Base-by-base conservation (phyloP, 108 stramenopile genomes). In the Discostella pseudostelligera region DNA sequence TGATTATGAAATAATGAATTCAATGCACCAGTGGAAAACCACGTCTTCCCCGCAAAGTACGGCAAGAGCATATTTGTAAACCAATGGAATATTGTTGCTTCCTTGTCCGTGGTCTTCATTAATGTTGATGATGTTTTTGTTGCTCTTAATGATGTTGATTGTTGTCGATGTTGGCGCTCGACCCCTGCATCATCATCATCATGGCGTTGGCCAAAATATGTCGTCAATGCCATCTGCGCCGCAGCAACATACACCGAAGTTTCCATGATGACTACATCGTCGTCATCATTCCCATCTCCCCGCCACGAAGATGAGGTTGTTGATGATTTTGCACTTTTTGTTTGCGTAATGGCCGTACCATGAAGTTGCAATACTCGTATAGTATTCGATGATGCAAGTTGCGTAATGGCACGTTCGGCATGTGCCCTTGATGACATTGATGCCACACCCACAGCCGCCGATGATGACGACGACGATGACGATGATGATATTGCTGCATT, bases 211-310 rank as follows among this genome's bases (percentile, higher is more conserved):
- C 12, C 50, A 45, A 44, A 32, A 55, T 40, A 29, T 19, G 40
- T 55, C 36, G 51, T 44, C 32, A 78, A 29, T 14, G 77, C 72
- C 72, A 78, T 73, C 60, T 49, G 19, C 13, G 56, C 49, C 0
- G 77, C 77, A 39, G 22, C 68, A 37, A 62, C 66, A 62, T 68
- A 78, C 4, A 55, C 65, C 43, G 37, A 43, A 9, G 59, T 78
- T 61, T 78, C 77, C 72, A 74, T 78, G 6, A 78, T 37, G n/a
- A 72, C 77, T 9, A 78, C 53, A 48, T 78, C 77, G 2, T 62
- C 72, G 26, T 67, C 77, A 62, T 73, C 71, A 42, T 73, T 70
- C 8, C 69, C 74, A 42, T 64, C 68, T 1, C 62, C 62, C 40
- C 69, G 49, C 45, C 50, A 60, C 12, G 57, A 56, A 16, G 42